A percentile compares a stretch with the other conserved stretches of the same genome.
These are phyloP conservation scores for Fraxinus greggii DNA, from an alignment of 305 asterid genomes.

Conservation along the genomic window DNA sequence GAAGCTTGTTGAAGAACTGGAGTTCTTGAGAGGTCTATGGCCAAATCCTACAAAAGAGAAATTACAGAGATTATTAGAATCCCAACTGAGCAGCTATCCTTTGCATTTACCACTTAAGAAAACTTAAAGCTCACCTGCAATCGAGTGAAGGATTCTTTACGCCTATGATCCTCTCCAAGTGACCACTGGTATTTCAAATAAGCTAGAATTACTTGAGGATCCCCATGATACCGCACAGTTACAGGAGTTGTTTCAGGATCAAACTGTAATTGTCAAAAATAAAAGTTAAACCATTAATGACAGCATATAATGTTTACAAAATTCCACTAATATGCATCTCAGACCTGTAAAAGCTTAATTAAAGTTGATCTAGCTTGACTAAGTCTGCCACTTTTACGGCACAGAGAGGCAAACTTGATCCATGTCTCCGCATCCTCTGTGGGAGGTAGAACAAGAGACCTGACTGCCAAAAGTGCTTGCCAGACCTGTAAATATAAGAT, in stretches of 20 bases:
- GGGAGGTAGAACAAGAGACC: slow-evolving; percentile 97
- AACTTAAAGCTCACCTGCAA: slow-evolving; percentile 60
- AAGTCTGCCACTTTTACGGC: slow-evolving; percentile 96
- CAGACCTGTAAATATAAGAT: slow-evolving; percentile 60
- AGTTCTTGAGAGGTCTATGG: slow-evolving; percentile 72
- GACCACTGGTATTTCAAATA: slow-evolving; percentile 97
- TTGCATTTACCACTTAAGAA: slow-evolving; percentile 11
- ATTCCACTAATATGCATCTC: slow-evolving; percentile 22
- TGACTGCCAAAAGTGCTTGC: slow-evolving; percentile 82
- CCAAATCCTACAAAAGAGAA: slow-evolving; percentile 65
- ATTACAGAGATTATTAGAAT: slow-evolving; percentile 11
- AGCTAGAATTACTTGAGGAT: slow-evolving; percentile 96
- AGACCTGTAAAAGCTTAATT: slow-evolving; percentile 86
- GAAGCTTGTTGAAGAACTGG: slow-evolving; percentile 60
- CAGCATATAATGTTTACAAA: slow-evolving; percentile 15
- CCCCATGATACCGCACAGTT: slow-evolving; percentile 76
- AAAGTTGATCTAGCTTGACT: slow-evolving; percentile 95
- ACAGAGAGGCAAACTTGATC: slow-evolving; percentile 95
- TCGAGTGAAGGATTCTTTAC: slow-evolving; percentile 82
- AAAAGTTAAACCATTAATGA: slow-evolving; percentile 16
- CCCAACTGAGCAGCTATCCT: slow-evolving; percentile 14
- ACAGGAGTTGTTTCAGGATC: slow-evolving; percentile 91
- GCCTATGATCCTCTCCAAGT: slow-evolving; percentile 90
- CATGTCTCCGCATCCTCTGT: slow-evolving; percentile 96
- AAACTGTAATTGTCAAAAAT: slow-evolving; percentile 47